Evolutionary conservation across 495 filamentous ascomycete genomes (phyloP).

Genomic region (Opeltia flavorubescens): DNA sequence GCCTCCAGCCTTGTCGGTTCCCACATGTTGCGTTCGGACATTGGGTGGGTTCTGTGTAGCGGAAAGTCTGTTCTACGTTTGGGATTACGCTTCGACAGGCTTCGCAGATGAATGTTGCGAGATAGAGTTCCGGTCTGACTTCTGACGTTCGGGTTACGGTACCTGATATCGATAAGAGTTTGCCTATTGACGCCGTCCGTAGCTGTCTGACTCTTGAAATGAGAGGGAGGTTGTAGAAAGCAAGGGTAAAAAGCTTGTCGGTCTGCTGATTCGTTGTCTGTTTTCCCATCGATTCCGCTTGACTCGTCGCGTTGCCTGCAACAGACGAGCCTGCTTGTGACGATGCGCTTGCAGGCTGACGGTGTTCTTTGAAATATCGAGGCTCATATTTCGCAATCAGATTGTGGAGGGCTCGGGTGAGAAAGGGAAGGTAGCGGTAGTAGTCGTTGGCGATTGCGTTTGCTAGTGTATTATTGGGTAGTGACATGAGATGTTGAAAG

Average conservation of each 20-base stretch:
- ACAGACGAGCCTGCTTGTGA: conserved; percentile 53
- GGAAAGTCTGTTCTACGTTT: conserved; percentile 94
- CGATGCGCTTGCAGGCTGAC: conserved; percentile 52
- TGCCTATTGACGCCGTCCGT: conserved; percentile 80
- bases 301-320: conserved; percentile 48
- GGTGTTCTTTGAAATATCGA: conserved; percentile 80
- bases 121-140: conserved; percentile 81
- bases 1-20: conserved; percentile 79
- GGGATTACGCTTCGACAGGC: conserved; percentile 64
- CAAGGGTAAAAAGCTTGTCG: conserved; percentile 86
- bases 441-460: conserved; percentile 77
- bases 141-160: conserved; percentile 95
- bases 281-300: conserved; percentile 44
- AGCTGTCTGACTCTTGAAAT: conserved; percentile 81
- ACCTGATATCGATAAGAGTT: conserved; percentile 85
- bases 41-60: conserved; percentile 91
- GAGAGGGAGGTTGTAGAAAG: conserved; percentile 94
- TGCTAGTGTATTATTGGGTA: conserved; percentile 59
- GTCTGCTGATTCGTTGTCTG: conserved; percentile 90
- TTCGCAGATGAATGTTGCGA: conserved; percentile 89
- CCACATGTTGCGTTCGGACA: conserved; percentile 86
- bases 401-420: conserved; percentile 80
- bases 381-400: conserved; percentile 90
- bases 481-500: conserved; percentile 67
- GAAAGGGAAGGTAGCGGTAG: conserved; percentile 89